Conservation (phyloP, 208 protist genomes). For the Trichomonas tenax region DNA sequence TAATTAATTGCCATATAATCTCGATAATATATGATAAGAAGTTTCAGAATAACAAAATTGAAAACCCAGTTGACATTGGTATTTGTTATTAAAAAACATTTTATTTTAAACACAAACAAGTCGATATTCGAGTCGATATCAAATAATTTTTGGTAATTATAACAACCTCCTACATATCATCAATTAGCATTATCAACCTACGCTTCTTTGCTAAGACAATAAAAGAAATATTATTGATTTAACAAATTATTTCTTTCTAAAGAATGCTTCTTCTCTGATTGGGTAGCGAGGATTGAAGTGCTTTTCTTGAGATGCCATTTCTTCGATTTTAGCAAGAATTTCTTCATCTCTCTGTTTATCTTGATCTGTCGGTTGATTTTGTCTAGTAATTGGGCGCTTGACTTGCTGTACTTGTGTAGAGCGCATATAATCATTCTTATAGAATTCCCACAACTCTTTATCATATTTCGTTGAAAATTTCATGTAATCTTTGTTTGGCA, state of each 20-base stretch:
- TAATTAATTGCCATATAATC: no score
- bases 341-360: neutral
- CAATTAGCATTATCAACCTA: no score
- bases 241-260: neutral
- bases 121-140: no score
- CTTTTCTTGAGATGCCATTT: neutral
- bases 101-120: no score
- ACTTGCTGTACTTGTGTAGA: neutral
- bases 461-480: neutral
- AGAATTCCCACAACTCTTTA: neutral
- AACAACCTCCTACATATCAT: no score
- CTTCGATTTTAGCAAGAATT: neutral
- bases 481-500: neutral
- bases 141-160: no score
- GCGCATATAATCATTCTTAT: neutral
- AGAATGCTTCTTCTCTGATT: neutral
- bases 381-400: neutral
- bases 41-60: no score
- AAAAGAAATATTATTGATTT: no score
- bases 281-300: neutral
- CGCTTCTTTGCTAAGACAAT: no score
- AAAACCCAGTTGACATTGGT: no score
- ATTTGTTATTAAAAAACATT: no score
- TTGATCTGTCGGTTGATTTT: neutral
- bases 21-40: no score